phyloP scores from a whole-genome alignment of 805 yeast genomes.

The Candida stauntonica region DNA sequence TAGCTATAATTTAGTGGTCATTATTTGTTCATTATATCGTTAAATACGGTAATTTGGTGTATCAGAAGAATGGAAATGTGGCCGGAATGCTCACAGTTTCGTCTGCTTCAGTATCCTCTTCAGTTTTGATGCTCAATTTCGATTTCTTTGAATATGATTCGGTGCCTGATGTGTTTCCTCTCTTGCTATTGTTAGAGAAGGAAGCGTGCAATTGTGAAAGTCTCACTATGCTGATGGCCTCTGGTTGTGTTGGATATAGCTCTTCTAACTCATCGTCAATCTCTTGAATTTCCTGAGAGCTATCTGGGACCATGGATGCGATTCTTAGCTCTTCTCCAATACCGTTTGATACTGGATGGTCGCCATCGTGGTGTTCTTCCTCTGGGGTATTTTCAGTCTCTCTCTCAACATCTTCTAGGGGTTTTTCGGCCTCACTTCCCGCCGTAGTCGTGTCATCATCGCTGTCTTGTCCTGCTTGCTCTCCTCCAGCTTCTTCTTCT shows the following conservation, averaged over 20 bases:
- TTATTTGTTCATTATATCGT: neutral
- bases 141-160: neutral
- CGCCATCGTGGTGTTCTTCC: neutral
- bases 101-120: neutral
- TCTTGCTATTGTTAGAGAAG: slow-evolving; percentile 1
- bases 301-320: slow-evolving; percentile 7
- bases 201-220: slow-evolving; percentile 18
- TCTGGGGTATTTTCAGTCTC: neutral
- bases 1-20: neutral
- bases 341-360: neutral
- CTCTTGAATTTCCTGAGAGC: slow-evolving; percentile 14
- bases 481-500: neutral
- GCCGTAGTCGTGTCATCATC: too few species aligned
- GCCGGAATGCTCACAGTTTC: slow-evolving; percentile 9
- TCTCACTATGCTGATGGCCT: slow-evolving; percentile 16
- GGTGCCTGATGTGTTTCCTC: slow-evolving; percentile 1
- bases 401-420: too few species aligned
- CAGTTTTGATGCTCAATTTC: neutral
- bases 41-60: neutral
- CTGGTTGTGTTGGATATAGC: slow-evolving; percentile 28
- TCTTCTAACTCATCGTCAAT: slow-evolving; percentile 27
- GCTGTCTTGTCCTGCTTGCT: neutral
- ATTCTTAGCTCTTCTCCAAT: neutral
- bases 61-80: slow-evolving; percentile 10
- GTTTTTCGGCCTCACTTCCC: too few species aligned